phyloP scores from a whole-genome alignment of 768 basidiomycete genomes.

The Russula brevipes region DNA sequence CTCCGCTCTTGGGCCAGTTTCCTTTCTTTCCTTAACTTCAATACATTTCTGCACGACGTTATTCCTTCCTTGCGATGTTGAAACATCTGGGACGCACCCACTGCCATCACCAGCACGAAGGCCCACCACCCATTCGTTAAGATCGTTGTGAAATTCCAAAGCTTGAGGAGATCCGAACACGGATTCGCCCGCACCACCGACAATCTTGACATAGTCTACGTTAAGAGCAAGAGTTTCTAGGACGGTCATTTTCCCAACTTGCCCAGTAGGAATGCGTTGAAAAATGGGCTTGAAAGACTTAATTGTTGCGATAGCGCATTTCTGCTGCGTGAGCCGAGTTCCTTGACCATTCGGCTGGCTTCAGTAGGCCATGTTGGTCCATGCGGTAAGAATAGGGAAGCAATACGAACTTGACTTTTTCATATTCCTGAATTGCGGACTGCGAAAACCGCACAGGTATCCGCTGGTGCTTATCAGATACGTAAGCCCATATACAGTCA shows the following conservation, averaged over 20 bases:
- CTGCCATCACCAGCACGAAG: slow-evolving; percentile 52
- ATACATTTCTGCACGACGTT: slow-evolving; percentile 35
- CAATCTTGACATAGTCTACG: slow-evolving; percentile 39
- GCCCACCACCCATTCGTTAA: slow-evolving; percentile 53
- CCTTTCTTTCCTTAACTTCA: slow-evolving; percentile 43
- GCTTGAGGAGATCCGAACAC: slow-evolving; percentile 49
- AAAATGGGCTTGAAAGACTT: slow-evolving; percentile 48
- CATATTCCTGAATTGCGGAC: slow-evolving; percentile 45
- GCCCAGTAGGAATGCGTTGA: slow-evolving; percentile 45
- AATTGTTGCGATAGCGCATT: slow-evolving; percentile 45
- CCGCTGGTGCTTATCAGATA: slow-evolving; percentile 52
- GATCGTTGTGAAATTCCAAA: slow-evolving; percentile 36
- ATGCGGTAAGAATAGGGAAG: not conserved
- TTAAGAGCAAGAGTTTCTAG: slow-evolving; percentile 48
- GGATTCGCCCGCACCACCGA: slow-evolving; percentile 44
- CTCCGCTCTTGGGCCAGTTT: slow-evolving; percentile 5
- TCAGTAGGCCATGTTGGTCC: slow-evolving; percentile 3
- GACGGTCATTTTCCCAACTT: slow-evolving; percentile 37
- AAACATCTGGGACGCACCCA: slow-evolving; percentile 43
- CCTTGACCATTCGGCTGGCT: slow-evolving; percentile 28
- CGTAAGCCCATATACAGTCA: slow-evolving; percentile 53
- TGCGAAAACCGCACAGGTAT: slow-evolving; percentile 53
- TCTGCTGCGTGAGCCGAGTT: slow-evolving; percentile 40
- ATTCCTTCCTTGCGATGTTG: slow-evolving; percentile 1
- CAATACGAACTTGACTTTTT: slow-evolving; percentile 33